Conservation (phyloP, 345 rosid species). For the Lagerstroemia speciosa region DNA sequence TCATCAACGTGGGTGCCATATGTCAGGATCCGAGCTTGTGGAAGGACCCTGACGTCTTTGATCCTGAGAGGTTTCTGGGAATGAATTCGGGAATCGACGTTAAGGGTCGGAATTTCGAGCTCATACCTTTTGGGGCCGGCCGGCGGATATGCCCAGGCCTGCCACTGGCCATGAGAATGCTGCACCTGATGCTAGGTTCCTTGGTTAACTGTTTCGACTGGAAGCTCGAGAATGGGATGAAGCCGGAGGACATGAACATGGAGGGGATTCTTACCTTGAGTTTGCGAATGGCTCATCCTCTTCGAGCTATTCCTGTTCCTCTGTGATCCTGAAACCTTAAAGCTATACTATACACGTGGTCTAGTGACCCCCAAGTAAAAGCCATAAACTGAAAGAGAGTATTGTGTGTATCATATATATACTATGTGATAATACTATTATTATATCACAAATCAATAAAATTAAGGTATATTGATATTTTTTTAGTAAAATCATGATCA, state of each 20-base stretch:
- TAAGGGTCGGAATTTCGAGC: conserved; percentile 13
- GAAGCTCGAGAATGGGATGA: conserved; percentile 15
- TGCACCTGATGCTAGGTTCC: conserved; percentile 30
- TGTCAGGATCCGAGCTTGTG: too few species aligned
- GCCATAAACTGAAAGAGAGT: too few species aligned
- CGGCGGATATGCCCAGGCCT: conserved; percentile 33
- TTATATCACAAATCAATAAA: too few species aligned
- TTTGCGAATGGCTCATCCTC: conserved; percentile 18
- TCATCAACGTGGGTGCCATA: too few species aligned
- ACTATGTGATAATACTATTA: too few species aligned
- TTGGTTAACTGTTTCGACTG: conserved; percentile 20
- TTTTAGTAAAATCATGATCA: too few species aligned
- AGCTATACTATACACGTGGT: too few species aligned
- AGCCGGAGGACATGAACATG: conserved; percentile 13
- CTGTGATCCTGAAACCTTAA: too few species aligned
- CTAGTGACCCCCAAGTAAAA: too few species aligned
- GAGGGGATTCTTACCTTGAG: conserved; percentile 12
- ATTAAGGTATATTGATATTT: too few species aligned
- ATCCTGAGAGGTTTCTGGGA: conserved; percentile 4
- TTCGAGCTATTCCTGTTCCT: background rate
- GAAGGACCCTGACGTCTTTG: too few species aligned
- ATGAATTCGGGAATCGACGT: conserved; percentile 10
- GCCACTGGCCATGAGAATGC: conserved; percentile 23
- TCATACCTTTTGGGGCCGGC: conserved; percentile 19
- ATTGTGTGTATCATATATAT: too few species aligned